A percentile compares a stretch with the other conserved stretches of the same genome.
Conservation (phyloP, 768 basidiomycete genomes). For the Chalciporus chontae region DNA sequence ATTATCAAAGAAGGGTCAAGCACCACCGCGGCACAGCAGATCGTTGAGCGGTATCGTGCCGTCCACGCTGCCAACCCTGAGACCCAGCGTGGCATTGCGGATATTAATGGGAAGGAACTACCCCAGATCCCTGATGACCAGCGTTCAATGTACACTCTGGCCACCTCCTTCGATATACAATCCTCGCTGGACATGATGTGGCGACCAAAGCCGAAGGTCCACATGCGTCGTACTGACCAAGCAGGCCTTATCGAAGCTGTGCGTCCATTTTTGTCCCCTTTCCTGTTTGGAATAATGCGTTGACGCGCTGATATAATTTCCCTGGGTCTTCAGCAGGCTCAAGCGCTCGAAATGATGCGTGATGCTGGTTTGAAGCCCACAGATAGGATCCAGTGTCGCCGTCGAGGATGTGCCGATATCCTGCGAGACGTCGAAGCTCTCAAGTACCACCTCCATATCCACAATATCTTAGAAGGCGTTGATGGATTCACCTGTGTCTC, state of each 20-base stretch:
- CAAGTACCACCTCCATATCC: conserved; percentile 53
- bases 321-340: conserved; percentile 15
- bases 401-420: conserved; percentile 43
- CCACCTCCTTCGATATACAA: conserved; percentile 6
- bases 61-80: conserved; percentile 1
- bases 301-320: conserved; percentile 7
- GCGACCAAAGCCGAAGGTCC: conserved; percentile 31
- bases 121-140: conserved; percentile 22
- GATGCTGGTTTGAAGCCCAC: conserved; percentile 26
- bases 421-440: conserved; percentile 42
- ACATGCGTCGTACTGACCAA: conserved; percentile 34
- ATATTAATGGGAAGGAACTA: conserved; percentile 14
- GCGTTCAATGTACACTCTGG: conserved; percentile 26
- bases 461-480: conserved; percentile 42
- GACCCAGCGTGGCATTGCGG: background rate
- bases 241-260: conserved; percentile 40
- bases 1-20: conserved; percentile 2
- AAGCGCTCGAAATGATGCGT: conserved; percentile 27
- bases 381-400: conserved; percentile 39
- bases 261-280: conserved; percentile 18
- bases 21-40: conserved; percentile 22
- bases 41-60: conserved; percentile 19
- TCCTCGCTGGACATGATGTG: conserved; percentile 30
- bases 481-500: background rate
- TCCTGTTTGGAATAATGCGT: background rate